Evolutionary conservation across 306 rosid genomes (phyloP), one percentile per base, ranked within the genome.

Genomic region (Lathyrus oleraceus): DNA sequence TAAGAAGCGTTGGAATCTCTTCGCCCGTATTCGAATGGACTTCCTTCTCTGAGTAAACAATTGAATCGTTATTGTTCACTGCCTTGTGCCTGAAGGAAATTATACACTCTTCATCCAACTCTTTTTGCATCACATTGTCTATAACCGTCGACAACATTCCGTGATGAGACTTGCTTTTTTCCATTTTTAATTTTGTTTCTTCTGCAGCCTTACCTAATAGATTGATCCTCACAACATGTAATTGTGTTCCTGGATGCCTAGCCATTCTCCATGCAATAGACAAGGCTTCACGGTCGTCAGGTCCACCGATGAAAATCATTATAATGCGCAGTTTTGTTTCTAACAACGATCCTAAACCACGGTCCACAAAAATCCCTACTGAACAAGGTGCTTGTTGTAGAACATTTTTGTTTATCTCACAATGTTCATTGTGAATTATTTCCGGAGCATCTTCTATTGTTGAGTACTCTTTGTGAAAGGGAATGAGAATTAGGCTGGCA

Each of bases 141-240:
- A n/a, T 16, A 4, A 39, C 69, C 0, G n/a, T 39, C 53, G 8
- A 52, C 15, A 74, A 19, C 12, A 68, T 3, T 13, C 16, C 73
- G 0, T 56, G 10, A 4, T 0, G 9, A 20, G 30, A 52, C 6
- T 75, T 62, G 2, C 0, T 0, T 0, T 14, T 12, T 3, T n/a
- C 6, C 15, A 0, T 6, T 12, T 65, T 10, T 6, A 15, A 15
- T 12, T 14, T 1, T 6, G 42, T 30, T 23, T 45, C 27, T 32
- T 35, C 47, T n/a, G 11, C 42, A 0, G 54, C 81, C 4, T 79
- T 67, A 15, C 61, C 70, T 1, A 61, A 52, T 0, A 70, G 51
- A 10, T 75, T 40, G 19, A 85, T 76, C 53, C 87, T 65, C 8
- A 81, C 23, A 3, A 85, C 85, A 1, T 82, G 69, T 0, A 90